These are phyloP conservation scores for Ophiosphaerella narmari DNA, from an alignment of 2,329 filamentous ascomycete genomes.

Conservation along the genomic window DNA sequence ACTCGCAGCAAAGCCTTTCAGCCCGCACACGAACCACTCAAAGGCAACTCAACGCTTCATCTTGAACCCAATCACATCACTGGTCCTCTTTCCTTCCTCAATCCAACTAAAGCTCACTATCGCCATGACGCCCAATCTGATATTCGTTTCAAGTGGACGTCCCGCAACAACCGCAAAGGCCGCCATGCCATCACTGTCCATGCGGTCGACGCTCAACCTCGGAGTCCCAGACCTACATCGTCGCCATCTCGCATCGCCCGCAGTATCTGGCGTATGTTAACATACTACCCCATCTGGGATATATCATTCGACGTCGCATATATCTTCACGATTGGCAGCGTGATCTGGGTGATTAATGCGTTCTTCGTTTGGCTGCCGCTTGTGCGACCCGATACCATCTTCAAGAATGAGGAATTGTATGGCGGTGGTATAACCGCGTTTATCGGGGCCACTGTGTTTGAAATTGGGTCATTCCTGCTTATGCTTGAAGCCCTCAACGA, in stretches of 20 bases:
- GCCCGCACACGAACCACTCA: conserved; percentile 31
- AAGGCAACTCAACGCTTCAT: conserved; percentile 19
- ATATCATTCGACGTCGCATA: conserved; percentile 61
- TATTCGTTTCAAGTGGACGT: conserved; percentile 46
- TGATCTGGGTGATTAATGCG: conserved; percentile 57
- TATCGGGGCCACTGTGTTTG: conserved; percentile 71
- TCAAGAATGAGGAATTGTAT: conserved; percentile 57
- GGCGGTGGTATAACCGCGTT: conserved; percentile 67
- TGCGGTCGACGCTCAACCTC: conserved; percentile 20
- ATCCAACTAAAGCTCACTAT: conserved; percentile 50
- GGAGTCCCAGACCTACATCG: conserved; percentile 42
- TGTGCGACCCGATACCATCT: conserved; percentile 57
- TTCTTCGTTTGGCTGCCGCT: conserved; percentile 69
- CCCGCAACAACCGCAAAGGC: conserved; percentile 52
- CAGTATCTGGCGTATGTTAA: conserved; percentile 56
- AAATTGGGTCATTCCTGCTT: conserved; percentile 65
- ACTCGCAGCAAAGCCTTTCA: conserved; percentile 37
- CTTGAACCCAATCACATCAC: conserved; percentile 27
- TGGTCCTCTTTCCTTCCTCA: conserved; percentile 55
- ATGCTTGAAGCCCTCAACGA: conserved; percentile 73
- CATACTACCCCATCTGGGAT: conserved; percentile 60
- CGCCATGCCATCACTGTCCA: conserved; percentile 46
- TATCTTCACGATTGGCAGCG: conserved; percentile 58
- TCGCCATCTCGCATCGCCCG: conserved; percentile 35
- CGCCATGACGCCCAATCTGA: conserved; percentile 33